phyloP scores from a whole-genome alignment of 2,329 filamentous ascomycete genomes.

The Pseudogymnoascus sp. region DNA sequence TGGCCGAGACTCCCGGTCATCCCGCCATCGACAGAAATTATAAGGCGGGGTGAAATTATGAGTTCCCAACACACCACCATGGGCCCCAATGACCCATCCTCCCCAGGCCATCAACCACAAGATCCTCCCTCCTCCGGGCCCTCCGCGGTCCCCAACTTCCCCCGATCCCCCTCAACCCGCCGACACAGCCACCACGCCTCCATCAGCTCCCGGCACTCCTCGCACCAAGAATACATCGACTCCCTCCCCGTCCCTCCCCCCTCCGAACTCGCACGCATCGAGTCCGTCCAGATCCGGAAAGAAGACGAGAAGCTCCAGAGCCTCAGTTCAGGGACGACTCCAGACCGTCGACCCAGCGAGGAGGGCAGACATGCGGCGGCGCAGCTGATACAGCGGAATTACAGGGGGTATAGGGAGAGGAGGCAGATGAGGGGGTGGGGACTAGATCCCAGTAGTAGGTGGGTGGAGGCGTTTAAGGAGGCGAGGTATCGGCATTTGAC shows the following conservation, averaged over 20 bases:
- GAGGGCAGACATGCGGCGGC: constrained; percentile 42
- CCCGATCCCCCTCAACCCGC: background rate
- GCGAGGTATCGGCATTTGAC: constrained; percentile 46
- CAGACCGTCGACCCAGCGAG: constrained; percentile 23
- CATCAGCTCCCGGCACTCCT: background rate
- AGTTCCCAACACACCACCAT: background rate
- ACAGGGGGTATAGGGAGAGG: constrained; percentile 66
- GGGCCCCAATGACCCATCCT: background rate
- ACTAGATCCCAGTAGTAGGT: constrained; percentile 33
- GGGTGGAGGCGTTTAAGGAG: constrained; percentile 42
- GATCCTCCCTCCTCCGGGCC: background rate
- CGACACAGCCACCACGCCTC: background rate
- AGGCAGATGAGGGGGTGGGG: constrained; percentile 61
- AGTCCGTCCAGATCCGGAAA: constrained; percentile 37
- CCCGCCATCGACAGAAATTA: background rate
- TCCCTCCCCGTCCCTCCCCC: constrained; percentile 19
- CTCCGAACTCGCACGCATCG: constrained; percentile 40
- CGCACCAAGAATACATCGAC: constrained; percentile 26
- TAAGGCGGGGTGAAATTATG: background rate
- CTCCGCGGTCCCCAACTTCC: background rate
- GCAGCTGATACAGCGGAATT: constrained; percentile 58
- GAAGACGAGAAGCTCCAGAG: constrained; percentile 21
- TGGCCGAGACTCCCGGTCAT: background rate
- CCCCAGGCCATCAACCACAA: background rate
- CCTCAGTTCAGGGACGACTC: constrained; percentile 7